phyloP scores from a whole-genome alignment of 2,329 filamentous ascomycete genomes.

The Blumeriella jaapii region DNA sequence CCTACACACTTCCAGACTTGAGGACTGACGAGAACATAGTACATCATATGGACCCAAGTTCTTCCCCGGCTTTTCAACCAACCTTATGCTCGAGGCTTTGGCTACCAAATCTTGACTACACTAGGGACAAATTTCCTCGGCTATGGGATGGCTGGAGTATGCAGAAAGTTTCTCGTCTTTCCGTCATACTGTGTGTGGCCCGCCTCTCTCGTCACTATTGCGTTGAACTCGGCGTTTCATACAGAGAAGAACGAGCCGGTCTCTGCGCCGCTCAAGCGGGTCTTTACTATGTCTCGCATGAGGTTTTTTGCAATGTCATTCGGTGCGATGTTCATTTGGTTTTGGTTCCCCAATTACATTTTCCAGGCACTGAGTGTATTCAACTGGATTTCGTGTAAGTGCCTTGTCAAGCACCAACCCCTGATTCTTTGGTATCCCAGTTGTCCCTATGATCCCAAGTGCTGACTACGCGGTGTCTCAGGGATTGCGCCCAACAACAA shows the following conservation, averaged over 20 bases:
- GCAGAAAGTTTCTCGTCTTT: conserved; percentile 39
- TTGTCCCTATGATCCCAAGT: neutral
- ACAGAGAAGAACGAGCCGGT: conserved; percentile 18
- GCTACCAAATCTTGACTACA: conserved; percentile 39
- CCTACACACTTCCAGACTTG: too few relatives aligned
- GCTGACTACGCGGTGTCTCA: neutral
- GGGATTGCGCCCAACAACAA: conserved; percentile 37
- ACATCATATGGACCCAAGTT: conserved; percentile 39
- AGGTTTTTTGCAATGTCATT: conserved; percentile 35
- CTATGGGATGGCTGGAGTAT: conserved; percentile 41
- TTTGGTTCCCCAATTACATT: conserved; percentile 39
- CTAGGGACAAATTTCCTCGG: conserved; percentile 43
- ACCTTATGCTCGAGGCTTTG: conserved; percentile 34
- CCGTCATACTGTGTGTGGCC: conserved; percentile 43
- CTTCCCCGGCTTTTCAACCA: conserved; percentile 41
- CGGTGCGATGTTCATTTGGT: conserved; percentile 38
- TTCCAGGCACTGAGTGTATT: conserved; percentile 37
- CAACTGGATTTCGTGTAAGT: conserved; percentile 36
- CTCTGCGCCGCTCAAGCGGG: conserved; percentile 31
- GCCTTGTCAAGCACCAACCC: too few relatives aligned
- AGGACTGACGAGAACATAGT: too few relatives aligned
- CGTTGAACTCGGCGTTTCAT: conserved; percentile 38
- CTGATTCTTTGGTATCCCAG: too few relatives aligned
- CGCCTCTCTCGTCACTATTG: conserved; percentile 34
- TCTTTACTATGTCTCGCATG: conserved; percentile 34